Evolutionary conservation across 768 basidiomycete species (phyloP).

Genomic region (Daedalea quercina): DNA sequence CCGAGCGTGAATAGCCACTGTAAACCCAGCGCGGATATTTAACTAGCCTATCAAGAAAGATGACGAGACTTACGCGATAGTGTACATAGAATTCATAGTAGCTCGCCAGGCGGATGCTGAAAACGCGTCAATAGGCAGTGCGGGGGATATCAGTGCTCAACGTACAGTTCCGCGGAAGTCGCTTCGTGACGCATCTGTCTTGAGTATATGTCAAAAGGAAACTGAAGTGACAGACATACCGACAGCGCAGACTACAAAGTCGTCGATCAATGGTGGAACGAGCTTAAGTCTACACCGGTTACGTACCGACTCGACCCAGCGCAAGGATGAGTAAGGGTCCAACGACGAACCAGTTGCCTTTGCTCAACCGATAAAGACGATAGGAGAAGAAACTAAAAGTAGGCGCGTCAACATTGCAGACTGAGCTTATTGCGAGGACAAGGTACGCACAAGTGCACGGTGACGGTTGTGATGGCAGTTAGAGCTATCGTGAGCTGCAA

Average conservation of each 20-base stretch:
- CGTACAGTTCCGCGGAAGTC: constrained; percentile 11
- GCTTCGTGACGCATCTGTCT: neutral
- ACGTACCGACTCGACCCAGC: constrained; percentile 9
- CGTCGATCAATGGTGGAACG: neutral
- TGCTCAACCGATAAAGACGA: constrained; percentile 19
- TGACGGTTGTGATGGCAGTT: constrained; percentile 18
- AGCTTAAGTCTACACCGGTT: neutral
- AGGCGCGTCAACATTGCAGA: neutral
- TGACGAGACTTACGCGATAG: constrained; percentile 11
- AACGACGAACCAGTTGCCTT: constrained; percentile 16
- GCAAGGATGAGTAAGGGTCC: constrained; percentile 9
- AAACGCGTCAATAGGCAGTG: neutral
- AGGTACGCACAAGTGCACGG: constrained; percentile 17
- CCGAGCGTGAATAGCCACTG: constrained; percentile 24
- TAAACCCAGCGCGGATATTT: neutral
- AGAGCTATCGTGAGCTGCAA: constrained; percentile 13
- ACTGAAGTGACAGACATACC: constrained; percentile 1
- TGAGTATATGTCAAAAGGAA: neutral
- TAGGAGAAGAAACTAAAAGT: constrained; percentile 18
- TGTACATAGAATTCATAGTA: constrained; percentile 13
- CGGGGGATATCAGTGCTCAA: neutral
- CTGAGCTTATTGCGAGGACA: neutral
- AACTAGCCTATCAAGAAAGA: neutral
- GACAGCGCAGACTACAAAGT: constrained; percentile 9
- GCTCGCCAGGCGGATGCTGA: constrained; percentile 14